These are phyloP conservation scores for Sugiyamaella boreocaroliniensis DNA, from an alignment of 805 yeast species.

Conservation along the genomic window DNA sequence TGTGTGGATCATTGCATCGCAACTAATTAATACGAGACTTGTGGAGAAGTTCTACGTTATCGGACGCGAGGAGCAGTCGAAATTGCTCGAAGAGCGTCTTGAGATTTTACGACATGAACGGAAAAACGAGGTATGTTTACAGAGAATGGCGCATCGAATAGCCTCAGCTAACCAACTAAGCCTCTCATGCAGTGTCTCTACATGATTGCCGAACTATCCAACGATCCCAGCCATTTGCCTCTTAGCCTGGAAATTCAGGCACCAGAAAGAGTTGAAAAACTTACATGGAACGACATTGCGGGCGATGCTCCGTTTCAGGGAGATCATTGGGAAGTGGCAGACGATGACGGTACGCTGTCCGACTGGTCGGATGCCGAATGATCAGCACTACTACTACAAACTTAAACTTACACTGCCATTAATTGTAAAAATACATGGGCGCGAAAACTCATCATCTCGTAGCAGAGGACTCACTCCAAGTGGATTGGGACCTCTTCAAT, in stretches of 20 bases:
- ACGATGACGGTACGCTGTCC: slow-evolving; percentile 3
- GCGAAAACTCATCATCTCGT: no score
- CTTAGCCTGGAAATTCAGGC: neutral
- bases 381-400: neutral
- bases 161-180: neutral
- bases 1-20: neutral
- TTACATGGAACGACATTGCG: slow-evolving; percentile 25
- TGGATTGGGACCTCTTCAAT: no score
- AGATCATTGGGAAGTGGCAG: slow-evolving; percentile 23
- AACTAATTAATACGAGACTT: slow-evolving; percentile 12
- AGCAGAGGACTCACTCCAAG: no score
- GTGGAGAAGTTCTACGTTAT: slow-evolving; percentile 25
- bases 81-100: slow-evolving; percentile 18
- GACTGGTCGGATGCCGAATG: slow-evolving; percentile 7
- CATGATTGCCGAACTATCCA: slow-evolving; percentile 1
- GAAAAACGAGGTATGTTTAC: slow-evolving; percentile 15
- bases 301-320: slow-evolving; percentile 26
- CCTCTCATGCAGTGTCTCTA: neutral
- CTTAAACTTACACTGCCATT: neutral
- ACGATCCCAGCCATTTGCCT: neutral
- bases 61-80: slow-evolving; percentile 27
- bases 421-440: neutral
- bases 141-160: no score
- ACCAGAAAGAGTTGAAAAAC: neutral
- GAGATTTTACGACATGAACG: slow-evolving; percentile 14